Evolutionary conservation across 2,329 filamentous ascomycete genomes (phyloP), one percentile per base, ranked within the genome.

Genomic region (Fonsecaea monophora): DNA sequence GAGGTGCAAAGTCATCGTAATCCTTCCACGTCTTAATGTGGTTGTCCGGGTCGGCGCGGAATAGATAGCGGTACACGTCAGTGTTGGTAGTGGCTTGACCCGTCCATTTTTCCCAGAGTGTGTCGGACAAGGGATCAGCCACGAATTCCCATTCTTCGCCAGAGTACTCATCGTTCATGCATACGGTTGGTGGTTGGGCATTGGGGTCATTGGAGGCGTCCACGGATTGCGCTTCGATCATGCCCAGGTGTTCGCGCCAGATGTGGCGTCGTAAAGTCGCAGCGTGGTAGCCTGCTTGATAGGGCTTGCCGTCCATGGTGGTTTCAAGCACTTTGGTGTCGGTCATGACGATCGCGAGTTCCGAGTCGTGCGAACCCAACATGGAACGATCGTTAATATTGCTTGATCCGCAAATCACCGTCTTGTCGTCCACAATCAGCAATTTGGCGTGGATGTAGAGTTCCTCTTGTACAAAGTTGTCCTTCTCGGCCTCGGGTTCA

Each of bases 371-470:
- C 65, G 87, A 85, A 40, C 92, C 92, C 3, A 96, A 86, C 80
- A 97, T 91, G 2, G 90, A 94, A 63, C 87, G 83, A 72, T 89
- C 88, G 73, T 90, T 90, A 73, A 90, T 81, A 72, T 90, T 90
- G 30, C 87, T 87, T 62, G 86, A 92, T 69, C 93, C 92, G 76
- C 91, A 94, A 71, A 96, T 94, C 65, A 92, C 91, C 58, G 91
- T 84, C 7, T 87, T 85, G 76, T 96, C 93, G 75, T 96, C 92
- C 53, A 90, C 92, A 67, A 96, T 95, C 66, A 80, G 78, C 40
- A 97, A 84, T 81, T 98, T 99, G 34, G 89, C 91, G 77, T 99
- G 95, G 56, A 98, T 90, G 77, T 99, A 99, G 1, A 98, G 86
- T 78, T 99, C 94, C 77, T 99, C 95, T 76, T 97, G 94, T 66